Percentiles rank a stretch among this genome's conserved stretches.
Conservation (phyloP, 306 rosid genomes). For the Abrus pulchellus region DNA sequence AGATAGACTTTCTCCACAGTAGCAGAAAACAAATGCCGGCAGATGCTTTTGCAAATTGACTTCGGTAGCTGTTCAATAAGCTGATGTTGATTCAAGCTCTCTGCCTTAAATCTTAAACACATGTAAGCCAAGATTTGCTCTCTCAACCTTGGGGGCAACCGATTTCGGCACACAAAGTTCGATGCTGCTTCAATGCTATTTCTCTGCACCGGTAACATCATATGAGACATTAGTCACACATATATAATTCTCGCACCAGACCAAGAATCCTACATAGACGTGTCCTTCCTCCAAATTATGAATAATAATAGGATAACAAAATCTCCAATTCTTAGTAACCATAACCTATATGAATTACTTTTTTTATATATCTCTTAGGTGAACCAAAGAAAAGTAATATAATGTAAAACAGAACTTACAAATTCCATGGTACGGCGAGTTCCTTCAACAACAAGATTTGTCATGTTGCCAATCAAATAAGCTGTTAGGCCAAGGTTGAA, state of each 20-base stretch:
- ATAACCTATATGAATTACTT: background rate
- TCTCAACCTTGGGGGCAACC: slow-evolving; percentile 73
- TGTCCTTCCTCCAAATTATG: background rate
- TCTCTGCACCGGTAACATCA: slow-evolving; percentile 63
- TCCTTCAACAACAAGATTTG: slow-evolving; percentile 93
- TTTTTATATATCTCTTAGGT: background rate
- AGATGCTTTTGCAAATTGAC: slow-evolving; percentile 80
- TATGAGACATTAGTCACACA: background rate
- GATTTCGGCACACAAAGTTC: slow-evolving; percentile 79
- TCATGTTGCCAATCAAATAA: slow-evolving; percentile 98
- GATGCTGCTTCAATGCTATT: slow-evolving; percentile 91
- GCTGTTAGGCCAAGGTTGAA: slow-evolving; percentile 96
- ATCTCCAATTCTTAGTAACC: background rate
- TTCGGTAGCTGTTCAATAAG: slow-evolving; percentile 89
- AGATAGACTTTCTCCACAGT: slow-evolving; percentile 78
- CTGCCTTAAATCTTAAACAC: slow-evolving; percentile 94
- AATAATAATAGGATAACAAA: background rate
- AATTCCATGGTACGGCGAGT: slow-evolving; percentile 98
- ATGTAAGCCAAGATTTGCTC: slow-evolving; percentile 88
- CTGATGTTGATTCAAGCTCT: slow-evolving; percentile 82
- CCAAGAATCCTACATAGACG: background rate
- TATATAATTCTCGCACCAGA: background rate
- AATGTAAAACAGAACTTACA: slow-evolving; percentile 54
- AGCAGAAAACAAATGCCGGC: slow-evolving; percentile 75
- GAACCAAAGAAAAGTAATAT: background rate